Evolutionary conservation across 169 alveolate genomes (phyloP).

Genomic region (Plasmodium berghei): DNA sequence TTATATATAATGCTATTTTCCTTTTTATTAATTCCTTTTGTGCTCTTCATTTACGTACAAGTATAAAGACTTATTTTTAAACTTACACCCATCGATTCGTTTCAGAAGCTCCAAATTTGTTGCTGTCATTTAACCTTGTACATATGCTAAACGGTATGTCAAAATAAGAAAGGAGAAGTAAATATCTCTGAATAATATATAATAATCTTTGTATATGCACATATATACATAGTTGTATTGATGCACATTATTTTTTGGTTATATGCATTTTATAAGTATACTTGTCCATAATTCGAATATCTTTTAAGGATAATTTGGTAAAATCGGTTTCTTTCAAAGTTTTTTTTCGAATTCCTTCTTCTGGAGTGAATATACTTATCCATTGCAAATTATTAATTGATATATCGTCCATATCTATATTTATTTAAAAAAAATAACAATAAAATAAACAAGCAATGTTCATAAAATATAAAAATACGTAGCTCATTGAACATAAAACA

Average conservation of each 20-base stretch:
- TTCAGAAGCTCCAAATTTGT: constrained; percentile 29
- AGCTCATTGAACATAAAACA: neutral
- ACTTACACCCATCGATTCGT: constrained; percentile 42
- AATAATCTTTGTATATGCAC: too few relatives aligned
- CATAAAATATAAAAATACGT: neutral
- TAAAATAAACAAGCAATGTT: constrained; percentile 1
- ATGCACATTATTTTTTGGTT: neutral
- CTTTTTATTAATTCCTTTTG: neutral
- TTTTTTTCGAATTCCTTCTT: constrained; percentile 55
- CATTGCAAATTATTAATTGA: constrained; percentile 50
- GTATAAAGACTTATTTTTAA: neutral
- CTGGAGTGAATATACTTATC: constrained; percentile 57
- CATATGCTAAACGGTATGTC: constrained; percentile 23
- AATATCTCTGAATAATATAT: neutral
- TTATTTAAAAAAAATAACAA: constrained; percentile 14
- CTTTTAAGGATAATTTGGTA: constrained; percentile 47
- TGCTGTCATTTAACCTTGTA: constrained; percentile 24
- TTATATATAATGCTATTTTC: neutral
- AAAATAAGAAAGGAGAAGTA: neutral
- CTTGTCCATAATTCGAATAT: constrained; percentile 66
- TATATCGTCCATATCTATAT: constrained; percentile 63
- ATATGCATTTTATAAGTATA: neutral
- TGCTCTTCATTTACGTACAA: neutral
- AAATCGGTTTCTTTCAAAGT: constrained; percentile 47
- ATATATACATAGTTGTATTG: too few relatives aligned